phyloP scores from a whole-genome alignment of 2,329 filamentous ascomycete species.

The Claviceps spartinae region DNA sequence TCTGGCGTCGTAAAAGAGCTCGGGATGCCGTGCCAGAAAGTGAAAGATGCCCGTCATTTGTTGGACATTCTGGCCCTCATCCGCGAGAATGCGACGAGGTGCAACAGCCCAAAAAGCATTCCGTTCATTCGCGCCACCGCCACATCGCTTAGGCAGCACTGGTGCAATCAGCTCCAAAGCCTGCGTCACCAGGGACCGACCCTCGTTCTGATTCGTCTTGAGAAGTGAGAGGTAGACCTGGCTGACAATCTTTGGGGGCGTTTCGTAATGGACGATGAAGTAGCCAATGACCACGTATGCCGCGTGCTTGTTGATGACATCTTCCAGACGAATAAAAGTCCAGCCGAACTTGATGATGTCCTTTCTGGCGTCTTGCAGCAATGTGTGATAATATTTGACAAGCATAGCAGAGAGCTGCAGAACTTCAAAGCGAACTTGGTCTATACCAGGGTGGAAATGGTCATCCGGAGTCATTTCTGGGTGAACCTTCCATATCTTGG shows the following conservation, averaged over 20 bases:
- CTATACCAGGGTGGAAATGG: conserved; percentile 69
- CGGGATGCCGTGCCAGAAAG: conserved; percentile 83
- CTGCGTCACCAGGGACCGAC: conserved; percentile 80
- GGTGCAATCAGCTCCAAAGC: conserved; percentile 91
- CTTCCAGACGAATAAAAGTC: conserved; percentile 96
- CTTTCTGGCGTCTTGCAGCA: conserved; percentile 83
- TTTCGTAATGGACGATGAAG: conserved; percentile 95
- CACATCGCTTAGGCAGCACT: conserved; percentile 75
- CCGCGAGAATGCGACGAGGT: conserved; percentile 77
- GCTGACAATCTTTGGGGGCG: conserved; percentile 85
- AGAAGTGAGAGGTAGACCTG: conserved; percentile 89
- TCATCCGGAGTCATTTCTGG: conserved; percentile 74
- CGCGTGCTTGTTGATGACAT: conserved; percentile 97
- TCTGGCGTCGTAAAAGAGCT: conserved; percentile 86
- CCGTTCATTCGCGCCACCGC: conserved; percentile 52
- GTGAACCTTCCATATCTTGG: conserved; percentile 87
- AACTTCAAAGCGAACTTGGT: conserved; percentile 91
- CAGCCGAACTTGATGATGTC: conserved; percentile 99
- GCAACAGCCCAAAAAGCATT: conserved; percentile 82
- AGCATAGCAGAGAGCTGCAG: conserved; percentile 89
- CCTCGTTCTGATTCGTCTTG: conserved; percentile 90
- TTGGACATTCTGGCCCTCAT: conserved; percentile 88
- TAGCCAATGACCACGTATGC: conserved; percentile 95
- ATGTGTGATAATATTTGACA: conserved; percentile 83
- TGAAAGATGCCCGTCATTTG: conserved; percentile 97